Base-by-base conservation (phyloP, 2,329 filamentous ascomycete species). In the Fusarium incarnatum region DNA sequence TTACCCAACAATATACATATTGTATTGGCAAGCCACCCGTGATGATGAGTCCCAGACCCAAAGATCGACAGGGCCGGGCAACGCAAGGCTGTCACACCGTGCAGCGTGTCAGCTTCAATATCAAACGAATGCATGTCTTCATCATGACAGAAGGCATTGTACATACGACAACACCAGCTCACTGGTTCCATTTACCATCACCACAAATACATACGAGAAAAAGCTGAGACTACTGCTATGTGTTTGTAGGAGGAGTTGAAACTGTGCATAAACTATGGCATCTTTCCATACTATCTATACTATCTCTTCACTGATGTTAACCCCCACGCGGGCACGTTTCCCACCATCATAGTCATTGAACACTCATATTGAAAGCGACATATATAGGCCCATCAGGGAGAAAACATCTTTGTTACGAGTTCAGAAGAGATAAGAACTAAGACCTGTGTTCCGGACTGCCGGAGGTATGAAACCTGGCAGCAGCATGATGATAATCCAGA, bases 311-410 rank as follows among this genome's bases (percentile, higher is more conserved):
- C 40, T 37, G 30, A 40, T 54, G 37, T 49, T 52, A 55, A 60
- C 41, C 50, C 53, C 59, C 44, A 56, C 20, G 20, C 27, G 20
- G 47, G 27, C 25, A 63, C 20, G 64, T 72, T 72, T 68, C 70
- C 68, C 59, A 44, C 37, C n/a, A 55, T 59, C 52, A 60, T 53
- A 64, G 53, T 56, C n/a, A 42, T 37, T 54, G 25, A 42, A 48
- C 12, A 48, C 46, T 41, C 25, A 37, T 53, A 9, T 25, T 9
- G 40, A 56, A 55, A 56, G 32, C 23, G 28, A 45, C 25, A 52
- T 22, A 12, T 11, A 25, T 28, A 22, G 23, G 16, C 18, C 44
- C 25, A 46, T 18, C 25, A 22, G 23, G 20, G 18, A 41, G n/a
- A 32, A 34, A 23, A 16, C 7, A 16, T 12, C 12, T 16, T 23